Base-by-base conservation (phyloP, 768 basidiomycete species). In the Collybiopsis confluens region DNA sequence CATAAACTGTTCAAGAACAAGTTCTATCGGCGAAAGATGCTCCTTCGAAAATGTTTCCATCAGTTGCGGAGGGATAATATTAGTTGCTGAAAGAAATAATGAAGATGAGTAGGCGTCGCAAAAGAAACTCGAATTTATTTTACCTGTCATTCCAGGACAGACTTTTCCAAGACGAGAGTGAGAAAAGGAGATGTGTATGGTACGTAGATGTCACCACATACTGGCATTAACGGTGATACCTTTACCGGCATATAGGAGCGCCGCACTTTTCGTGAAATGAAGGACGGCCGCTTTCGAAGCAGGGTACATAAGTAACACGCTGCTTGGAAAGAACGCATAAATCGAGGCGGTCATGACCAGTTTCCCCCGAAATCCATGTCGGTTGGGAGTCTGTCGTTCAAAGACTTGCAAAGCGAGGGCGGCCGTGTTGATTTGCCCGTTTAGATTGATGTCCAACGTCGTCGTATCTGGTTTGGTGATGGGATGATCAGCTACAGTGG, bases 381-480 rank as follows among this genome's bases (percentile, higher is more conserved):
- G 54, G 42, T 58, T 58, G 3, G 41, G 40, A 4, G 55, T 55
- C 41, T 62, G 61, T 13, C 61, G 55, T 50, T 62, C 61, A 30
- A 62, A 59, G 9, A 57, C 58, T 36, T 62, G 61, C 13, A 62
- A 42, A 3, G 61, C 61, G 13, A 62, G 55, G 38, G 61, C 45
- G 2, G 61, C 61, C 20, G 61, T 62, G 54, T 62, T 54, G 18
- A 62, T 36, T 35, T 59, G 61, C 11, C 61, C 61, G 20, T 47
- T 58, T 11, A 62, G 54, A 33, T 62, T 56, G 16, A 59, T 58
- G 21, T 58, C 36, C 1, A 55, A 36, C 1, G 61, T 62, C 0
- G 38, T 24, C 20, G 56, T 51, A 27, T 62, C 45, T 2, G 61
- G 61, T 27, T 62, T 62, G 23, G 45, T 45, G 13, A 62, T 38